A percentile compares a stretch with the other conserved stretches of the same genome.
phyloP scores from a whole-genome alignment of 805 yeast genomes.

The Teunomyces aglyptinius region DNA sequence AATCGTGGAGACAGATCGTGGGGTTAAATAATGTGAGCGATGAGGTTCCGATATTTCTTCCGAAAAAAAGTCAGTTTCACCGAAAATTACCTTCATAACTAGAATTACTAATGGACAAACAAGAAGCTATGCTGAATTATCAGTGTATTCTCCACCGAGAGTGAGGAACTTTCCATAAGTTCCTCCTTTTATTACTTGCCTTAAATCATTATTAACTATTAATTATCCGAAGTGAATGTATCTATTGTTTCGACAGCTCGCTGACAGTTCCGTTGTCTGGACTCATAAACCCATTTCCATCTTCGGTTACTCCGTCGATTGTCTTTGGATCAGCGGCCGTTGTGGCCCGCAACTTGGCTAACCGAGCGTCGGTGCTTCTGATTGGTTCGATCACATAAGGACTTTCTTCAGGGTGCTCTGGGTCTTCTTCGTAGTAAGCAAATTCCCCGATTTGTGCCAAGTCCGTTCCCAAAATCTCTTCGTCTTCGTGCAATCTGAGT shows the following conservation, averaged over 20 bases:
- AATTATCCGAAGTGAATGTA: not conserved
- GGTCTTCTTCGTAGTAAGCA: slow-evolving; percentile 57
- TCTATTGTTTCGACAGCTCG: slow-evolving; percentile 13
- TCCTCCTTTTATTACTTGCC: not conserved
- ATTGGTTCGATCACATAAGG: slow-evolving; percentile 75
- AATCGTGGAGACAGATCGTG: not conserved
- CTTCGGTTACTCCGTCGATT: slow-evolving; percentile 7
- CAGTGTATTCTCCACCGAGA: too few species aligned
- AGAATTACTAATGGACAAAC: not conserved
- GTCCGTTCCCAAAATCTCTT: slow-evolving; percentile 87
- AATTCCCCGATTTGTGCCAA: slow-evolving; percentile 88
- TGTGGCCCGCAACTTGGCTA: slow-evolving; percentile 31
- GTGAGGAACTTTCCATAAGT: not conserved
- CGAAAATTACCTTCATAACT: not conserved
- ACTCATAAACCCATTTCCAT: slow-evolving; percentile 12
- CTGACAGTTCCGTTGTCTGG: slow-evolving; percentile 16
- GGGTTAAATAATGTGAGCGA: not conserved
- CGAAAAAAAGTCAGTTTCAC: not conserved
- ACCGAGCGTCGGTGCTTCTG: slow-evolving; percentile 53
- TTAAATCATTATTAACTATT: not conserved
- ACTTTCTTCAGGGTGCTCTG: slow-evolving; percentile 19
- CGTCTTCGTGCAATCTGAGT: slow-evolving; percentile 80
- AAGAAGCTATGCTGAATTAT: too few species aligned
- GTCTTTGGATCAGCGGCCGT: slow-evolving; percentile 10
- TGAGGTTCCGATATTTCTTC: not conserved